Base-by-base conservation (phyloP, 2,329 filamentous ascomycete genomes). In the Phaeosphaeriaceae sp. region DNA sequence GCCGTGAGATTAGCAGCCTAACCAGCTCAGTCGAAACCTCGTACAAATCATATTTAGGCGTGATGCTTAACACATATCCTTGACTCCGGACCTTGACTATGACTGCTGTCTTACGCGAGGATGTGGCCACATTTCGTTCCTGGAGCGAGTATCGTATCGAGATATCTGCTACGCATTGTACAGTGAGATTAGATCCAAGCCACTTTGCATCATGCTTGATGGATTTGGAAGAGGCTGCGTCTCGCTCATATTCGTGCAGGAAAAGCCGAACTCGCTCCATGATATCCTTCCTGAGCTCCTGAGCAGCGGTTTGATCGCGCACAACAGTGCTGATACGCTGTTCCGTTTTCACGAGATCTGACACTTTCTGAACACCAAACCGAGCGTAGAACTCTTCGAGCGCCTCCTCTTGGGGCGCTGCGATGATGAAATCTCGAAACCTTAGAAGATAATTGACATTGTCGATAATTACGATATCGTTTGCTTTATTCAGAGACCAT, bases 11-110 rank as follows among this genome's bases (percentile, higher is more conserved):
- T 30, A 99, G 80, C 43, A 96, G 77, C 63, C 88, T 86, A 54
- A 93, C 91, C 38, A 99, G 81, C 20, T 90, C 90, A 62, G 92
- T 89, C 48, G 91, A 94, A 58, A 99, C 87, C 75, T 99, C 92
- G 70, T 96, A 97, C 68, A 95, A 84, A 67, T 97, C 92, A 23
- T 85, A 88, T 50, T 84, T 83, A 8, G 86, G 83, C 3, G 88
- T 87, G 30, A 97, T 85, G 66, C 88, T 95, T n/a, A 97, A 76
- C 4, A 86, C 82, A 68, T 83, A 87, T 13, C 83, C 81, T 15
- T 76, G 18, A 72, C 79, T 42, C 87, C 89, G 18, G 89, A 92
- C 15, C 86, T 91, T 65, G 86, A 82, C 68, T 87, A 91, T 74
- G 91, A 89, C 3, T 80, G 86, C 68, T 90, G 87, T 16, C 84